Percentiles rank a stretch among this genome's conserved stretches.
phyloP scores from a whole-genome alignment of 306 rosid species.

The Quercus aquifolioides region DNA sequence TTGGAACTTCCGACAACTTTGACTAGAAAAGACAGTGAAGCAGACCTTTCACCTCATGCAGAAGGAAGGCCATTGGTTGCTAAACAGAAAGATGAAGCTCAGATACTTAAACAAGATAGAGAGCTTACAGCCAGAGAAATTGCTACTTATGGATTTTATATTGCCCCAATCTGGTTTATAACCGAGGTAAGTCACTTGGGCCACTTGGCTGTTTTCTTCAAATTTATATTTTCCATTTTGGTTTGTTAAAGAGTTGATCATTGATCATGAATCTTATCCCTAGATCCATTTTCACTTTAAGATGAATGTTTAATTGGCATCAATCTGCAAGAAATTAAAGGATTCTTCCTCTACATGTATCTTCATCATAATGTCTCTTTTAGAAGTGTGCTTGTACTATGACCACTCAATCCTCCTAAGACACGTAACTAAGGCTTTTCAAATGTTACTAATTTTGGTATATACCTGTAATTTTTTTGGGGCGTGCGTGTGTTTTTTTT shows the following conservation, averaged over 20 bases:
- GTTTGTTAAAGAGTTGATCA: not conserved
- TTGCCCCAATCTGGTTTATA: slow-evolving; percentile 94
- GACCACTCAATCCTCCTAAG: not conserved
- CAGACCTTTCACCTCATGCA: slow-evolving; percentile 43
- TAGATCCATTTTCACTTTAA: not conserved
- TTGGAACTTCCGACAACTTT: slow-evolving; percentile 45
- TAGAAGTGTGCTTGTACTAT: not conserved
- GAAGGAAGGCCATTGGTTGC: slow-evolving; percentile 69
- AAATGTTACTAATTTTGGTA: not conserved
- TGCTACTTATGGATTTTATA: slow-evolving; percentile 81
- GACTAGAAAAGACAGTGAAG: slow-evolving; percentile 64
- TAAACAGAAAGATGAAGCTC: slow-evolving; percentile 52
- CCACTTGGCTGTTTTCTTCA: slow-evolving; percentile 10
- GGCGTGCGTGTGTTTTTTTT: not conserved
- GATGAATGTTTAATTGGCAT: not conserved
- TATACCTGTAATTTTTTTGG: not conserved
- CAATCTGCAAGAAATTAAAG: not conserved
- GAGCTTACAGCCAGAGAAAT: slow-evolving; percentile 59
- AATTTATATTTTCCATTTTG: slow-evolving; percentile 2
- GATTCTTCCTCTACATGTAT: not conserved
- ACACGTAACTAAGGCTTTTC: not conserved
- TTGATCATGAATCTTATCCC: not conserved
- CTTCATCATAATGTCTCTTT: not conserved
- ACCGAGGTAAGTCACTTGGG: slow-evolving; percentile 67
- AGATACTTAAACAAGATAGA: slow-evolving; percentile 39